Evolutionary conservation across 2,329 filamentous ascomycete species (phyloP), one percentile per base, ranked within the genome.

Genomic region (Pseudogymnoascus sp.): DNA sequence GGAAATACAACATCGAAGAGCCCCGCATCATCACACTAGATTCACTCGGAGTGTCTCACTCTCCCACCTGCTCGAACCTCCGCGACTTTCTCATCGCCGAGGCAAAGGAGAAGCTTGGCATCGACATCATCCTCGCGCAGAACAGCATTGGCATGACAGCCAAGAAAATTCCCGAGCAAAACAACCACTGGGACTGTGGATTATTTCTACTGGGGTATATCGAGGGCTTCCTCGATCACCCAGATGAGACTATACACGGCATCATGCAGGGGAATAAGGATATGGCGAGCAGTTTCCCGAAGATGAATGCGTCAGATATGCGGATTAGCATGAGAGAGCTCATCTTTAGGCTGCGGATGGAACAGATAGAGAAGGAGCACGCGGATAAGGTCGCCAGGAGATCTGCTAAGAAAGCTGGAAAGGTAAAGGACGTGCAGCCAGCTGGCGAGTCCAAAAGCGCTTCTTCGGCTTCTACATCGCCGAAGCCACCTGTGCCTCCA

Each of bases 141-240:
- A 60, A 66, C 16, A 54, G 66, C 14, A 60, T 76, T 33, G 84
- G 83, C 3, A 85, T 89, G 78, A 91, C 85, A 38, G 90, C 89
- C 4, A 88, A 83, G 63, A 79, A 81, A 6, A 87, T 97, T 12
- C 93, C 94, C 0, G 76, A 82, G 63, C 94, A 99, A 72, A 76
- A 84, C 57, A 97, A 99, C 70, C 89, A 82, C 67, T 92, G 84
- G 64, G 94, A 99, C 71, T 99, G 94, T 69, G 94, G 94, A 7
- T 77, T 97, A 0, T 99, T 89, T 67, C 77, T 97, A 2, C 77
- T 97, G 3, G 88, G 87, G 2, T 99, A 97, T 69, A 79, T 96
- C 60, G 83, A 91, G 65, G 86, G 89, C 65, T 96, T 99, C 65
- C 80, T 95, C 14, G 79, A 84, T 59, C 76, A 90, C 63, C 93